These are phyloP conservation scores for Dalbergia oliveri DNA, from an alignment of 306 rosid species.

Conservation along the genomic window DNA sequence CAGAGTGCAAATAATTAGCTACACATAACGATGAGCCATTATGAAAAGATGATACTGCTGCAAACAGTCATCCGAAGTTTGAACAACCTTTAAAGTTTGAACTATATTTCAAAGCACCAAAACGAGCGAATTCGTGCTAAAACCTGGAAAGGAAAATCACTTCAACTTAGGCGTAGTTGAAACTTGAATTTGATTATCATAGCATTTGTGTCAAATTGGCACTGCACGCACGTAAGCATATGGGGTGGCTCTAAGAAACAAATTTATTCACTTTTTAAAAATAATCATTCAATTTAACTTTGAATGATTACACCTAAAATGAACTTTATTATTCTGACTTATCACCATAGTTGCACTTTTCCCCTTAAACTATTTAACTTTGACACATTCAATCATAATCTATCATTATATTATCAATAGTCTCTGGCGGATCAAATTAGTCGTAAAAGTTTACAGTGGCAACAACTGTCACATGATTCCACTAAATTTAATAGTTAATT, in stretches of 20 bases:
- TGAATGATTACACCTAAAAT: background rate
- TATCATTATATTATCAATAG: constrained; percentile 24
- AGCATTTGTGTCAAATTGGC: background rate
- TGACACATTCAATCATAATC: background rate
- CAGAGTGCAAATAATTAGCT: background rate
- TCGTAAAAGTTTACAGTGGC: background rate
- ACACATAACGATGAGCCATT: background rate
- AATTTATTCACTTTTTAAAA: background rate
- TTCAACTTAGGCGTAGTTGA: background rate
- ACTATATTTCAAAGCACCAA: background rate
- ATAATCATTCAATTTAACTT: background rate
- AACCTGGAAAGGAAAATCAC: background rate
- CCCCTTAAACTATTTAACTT: background rate
- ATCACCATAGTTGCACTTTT: background rate
- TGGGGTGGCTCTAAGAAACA: background rate
- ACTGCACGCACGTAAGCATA: background rate
- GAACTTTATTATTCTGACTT: background rate
- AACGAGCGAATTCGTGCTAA: background rate
- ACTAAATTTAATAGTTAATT: background rate
- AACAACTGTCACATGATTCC: background rate
- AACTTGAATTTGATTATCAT: background rate
- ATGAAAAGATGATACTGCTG: background rate
- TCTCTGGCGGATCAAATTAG: background rate
- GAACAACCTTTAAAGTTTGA: background rate
- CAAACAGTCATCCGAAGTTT: background rate